Percentiles rank a stretch among this genome's conserved stretches.
These are phyloP conservation scores for Stentor coeruleus DNA, from an alignment of 73 alveolate species.

Conservation along the genomic window DNA sequence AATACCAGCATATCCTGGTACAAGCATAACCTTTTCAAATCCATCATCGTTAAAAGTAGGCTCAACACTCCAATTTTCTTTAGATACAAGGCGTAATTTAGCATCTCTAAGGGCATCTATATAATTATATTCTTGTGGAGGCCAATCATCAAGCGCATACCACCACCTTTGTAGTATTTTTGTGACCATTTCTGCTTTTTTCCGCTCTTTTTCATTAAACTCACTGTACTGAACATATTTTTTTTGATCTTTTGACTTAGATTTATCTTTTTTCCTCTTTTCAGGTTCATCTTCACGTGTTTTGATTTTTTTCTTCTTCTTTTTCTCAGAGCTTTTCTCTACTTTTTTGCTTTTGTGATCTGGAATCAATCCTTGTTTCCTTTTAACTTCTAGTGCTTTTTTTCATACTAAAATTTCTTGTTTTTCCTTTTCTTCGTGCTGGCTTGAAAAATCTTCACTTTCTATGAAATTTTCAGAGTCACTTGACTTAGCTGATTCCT, in stretches of 20 bases:
- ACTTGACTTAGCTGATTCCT: not conserved
- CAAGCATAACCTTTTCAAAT: slow-evolving; percentile 58
- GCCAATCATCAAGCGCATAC: slow-evolving; percentile 77
- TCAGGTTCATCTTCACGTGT: not conserved
- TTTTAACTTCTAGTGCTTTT: slow-evolving; percentile 10
- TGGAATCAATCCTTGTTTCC: slow-evolving; percentile 8
- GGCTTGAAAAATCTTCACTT: not conserved
- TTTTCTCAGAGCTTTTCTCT: not conserved
- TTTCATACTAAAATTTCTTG: not conserved
- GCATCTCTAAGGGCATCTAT: slow-evolving; percentile 39
- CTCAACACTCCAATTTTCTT: slow-evolving; percentile 60
- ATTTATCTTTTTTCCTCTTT: slow-evolving; percentile 9
- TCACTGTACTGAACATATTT: slow-evolving; percentile 13
- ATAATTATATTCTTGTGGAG: slow-evolving; percentile 72
- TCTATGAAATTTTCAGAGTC: not conserved
- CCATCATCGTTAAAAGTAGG: slow-evolving; percentile 63
- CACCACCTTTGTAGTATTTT: slow-evolving; percentile 50
- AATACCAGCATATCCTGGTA: slow-evolving; percentile 66
- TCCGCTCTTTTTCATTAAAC: not conserved
- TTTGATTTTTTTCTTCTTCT: not conserved
- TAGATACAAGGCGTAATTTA: slow-evolving; percentile 56
- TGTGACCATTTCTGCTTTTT: not conserved
- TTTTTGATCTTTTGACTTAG: not conserved
- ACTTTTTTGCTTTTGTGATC: not conserved
- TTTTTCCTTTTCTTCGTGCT: not conserved